phyloP scores from a whole-genome alignment of 2,329 filamentous ascomycete species.

The Trichoderma aggressivum region DNA sequence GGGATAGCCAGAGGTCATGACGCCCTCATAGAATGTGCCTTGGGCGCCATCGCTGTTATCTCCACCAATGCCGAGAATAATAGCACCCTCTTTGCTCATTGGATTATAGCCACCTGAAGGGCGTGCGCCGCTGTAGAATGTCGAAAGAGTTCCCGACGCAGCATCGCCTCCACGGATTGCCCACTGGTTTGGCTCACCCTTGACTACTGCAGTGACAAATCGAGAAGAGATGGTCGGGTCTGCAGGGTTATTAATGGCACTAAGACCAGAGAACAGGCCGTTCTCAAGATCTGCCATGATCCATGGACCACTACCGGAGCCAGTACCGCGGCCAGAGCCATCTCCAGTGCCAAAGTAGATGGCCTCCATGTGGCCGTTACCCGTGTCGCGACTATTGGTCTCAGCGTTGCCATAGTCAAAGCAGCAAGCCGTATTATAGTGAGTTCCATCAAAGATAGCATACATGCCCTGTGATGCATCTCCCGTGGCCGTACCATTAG shows the following conservation, averaged over 20 bases:
- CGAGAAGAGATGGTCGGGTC: neutral
- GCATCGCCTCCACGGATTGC: neutral
- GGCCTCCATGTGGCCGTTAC: slow-evolving; percentile 13
- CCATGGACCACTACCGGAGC: neutral
- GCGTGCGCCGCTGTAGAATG: slow-evolving; percentile 1
- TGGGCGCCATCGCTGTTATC: neutral
- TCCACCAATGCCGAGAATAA: neutral
- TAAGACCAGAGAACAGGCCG: neutral
- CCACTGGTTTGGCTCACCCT: neutral
- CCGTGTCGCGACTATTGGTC: neutral
- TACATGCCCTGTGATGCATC: neutral
- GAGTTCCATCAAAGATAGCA: neutral
- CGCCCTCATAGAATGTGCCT: slow-evolving; percentile 9
- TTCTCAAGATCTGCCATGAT: slow-evolving; percentile 9
- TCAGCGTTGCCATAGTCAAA: slow-evolving; percentile 14
- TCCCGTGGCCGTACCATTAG: neutral
- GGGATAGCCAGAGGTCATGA: slow-evolving; percentile 4
- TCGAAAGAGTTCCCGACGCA: neutral
- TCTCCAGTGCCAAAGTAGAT: slow-evolving; percentile 5
- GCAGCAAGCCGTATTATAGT: neutral
- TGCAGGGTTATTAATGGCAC: neutral
- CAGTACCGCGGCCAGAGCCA: neutral
- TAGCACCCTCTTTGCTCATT: slow-evolving; percentile 9
- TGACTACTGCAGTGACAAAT: neutral
- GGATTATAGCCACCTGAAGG: neutral